Base-by-base conservation (phyloP, 1,284 basidiomycete species). In the Cronartium ribicola region DNA sequence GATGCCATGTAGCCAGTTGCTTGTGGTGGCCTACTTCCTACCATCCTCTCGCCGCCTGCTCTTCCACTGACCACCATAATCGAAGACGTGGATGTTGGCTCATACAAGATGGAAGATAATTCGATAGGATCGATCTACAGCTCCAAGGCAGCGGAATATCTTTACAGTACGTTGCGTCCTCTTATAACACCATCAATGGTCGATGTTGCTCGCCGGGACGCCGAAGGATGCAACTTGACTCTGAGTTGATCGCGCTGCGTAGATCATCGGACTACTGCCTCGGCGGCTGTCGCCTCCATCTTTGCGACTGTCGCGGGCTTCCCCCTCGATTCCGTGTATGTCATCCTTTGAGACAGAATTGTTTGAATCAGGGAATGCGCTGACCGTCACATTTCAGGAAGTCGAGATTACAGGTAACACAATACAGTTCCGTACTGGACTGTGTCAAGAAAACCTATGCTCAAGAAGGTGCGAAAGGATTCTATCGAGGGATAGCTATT, bases 401-500 rank as follows among this genome's bases (percentile, higher is more conserved):
- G 44, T 74, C 71, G 29, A 40, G 71, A 51, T 64, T 74, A 4
- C 71, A 74, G 63, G 71, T 74, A 2, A 74, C 43, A 44, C 65
- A 51, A 20, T 74, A 74, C 55, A 55, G 67, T 62, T 74, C 71
- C 5, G 65, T 67, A 36, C 46, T 62, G 55, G 65, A 74, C 51
- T 74, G 71, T 43, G 65, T 74, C 4, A 48, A 62, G 17, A 66
- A 74, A n/a, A 74, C 71, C 40, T 74, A 74, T 62, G 57, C 59
- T 46, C 63, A 74, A 39, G 71, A 74, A 64, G 71, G 71, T 20
- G 57, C 59, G 36, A 66, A 60, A 37, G 71, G 71, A 10, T 74
- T 74, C 22, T 74, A 74, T 74, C 64, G 71, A 14, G 71, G 71
- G n/a, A 74, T 74, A 60, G 71, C 71, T 22, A 74, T 74, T 59